phyloP scores from a whole-genome alignment of 768 basidiomycete genomes.

The Clitopilus passeckerianus region DNA sequence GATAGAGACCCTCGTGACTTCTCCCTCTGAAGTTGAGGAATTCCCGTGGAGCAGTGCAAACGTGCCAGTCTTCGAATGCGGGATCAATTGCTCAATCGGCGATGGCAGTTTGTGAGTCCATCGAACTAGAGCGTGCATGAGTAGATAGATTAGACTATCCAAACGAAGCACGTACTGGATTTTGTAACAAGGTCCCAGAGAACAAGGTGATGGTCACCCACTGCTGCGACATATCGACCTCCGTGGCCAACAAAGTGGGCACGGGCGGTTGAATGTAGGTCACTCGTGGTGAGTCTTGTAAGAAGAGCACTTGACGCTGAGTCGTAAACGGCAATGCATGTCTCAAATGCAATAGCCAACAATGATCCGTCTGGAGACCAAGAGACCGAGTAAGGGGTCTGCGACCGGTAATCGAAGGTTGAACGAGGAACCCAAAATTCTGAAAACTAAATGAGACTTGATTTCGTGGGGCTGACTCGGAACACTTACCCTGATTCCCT shows the following conservation, averaged over 20 bases:
- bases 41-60: slow-evolving; percentile 54
- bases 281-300: slow-evolving; percentile 55
- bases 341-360: slow-evolving; percentile 65
- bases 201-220: slow-evolving; percentile 42
- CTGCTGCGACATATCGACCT: slow-evolving; percentile 67
- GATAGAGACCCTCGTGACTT: slow-evolving; percentile 37
- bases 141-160: neutral
- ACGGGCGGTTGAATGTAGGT: slow-evolving; percentile 33
- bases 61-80: slow-evolving; percentile 51
- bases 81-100: slow-evolving; percentile 39
- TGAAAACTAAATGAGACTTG: slow-evolving; percentile 16
- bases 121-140: slow-evolving; percentile 33
- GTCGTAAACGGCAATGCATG: slow-evolving; percentile 72
- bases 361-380: slow-evolving; percentile 90
- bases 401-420: slow-evolving; percentile 62
- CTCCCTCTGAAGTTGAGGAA: slow-evolving; percentile 16
- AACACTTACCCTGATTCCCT: slow-evolving; percentile 44
- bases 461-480: neutral
- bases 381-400: slow-evolving; percentile 56
- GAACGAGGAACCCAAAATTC: slow-evolving; percentile 83
- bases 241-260: slow-evolving; percentile 64
- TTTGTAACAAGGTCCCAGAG: slow-evolving; percentile 72
- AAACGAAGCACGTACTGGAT: slow-evolving; percentile 40
- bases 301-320: slow-evolving; percentile 54
- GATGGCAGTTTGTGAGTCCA: slow-evolving; percentile 46